Percentiles rank a stretch among this genome's conserved stretches.
phyloP scores from a whole-genome alignment of 306 rosid genomes.

The Erythrophleum fordii region DNA sequence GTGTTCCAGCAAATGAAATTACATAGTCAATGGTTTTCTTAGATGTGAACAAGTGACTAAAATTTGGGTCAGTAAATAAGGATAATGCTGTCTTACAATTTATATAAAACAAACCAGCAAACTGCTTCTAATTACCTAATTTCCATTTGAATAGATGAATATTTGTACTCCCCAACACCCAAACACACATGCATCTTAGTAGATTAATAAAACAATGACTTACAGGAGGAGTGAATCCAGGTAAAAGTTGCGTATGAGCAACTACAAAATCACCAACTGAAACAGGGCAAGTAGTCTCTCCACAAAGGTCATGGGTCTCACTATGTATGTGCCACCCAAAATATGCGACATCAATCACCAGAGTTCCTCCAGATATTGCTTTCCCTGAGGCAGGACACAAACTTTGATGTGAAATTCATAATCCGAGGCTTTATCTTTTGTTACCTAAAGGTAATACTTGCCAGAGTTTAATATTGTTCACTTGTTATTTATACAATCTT shows the following conservation, averaged over 20 bases:
- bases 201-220: slow-evolving; percentile 47
- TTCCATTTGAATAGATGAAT: background rate
- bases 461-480: background rate
- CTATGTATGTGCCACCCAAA: slow-evolving; percentile 81
- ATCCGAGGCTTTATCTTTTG: background rate
- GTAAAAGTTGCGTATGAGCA: slow-evolving; percentile 74
- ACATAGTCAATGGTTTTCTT: slow-evolving; percentile 8
- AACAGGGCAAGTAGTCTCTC: slow-evolving; percentile 85
- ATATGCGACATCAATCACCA: slow-evolving; percentile 77
- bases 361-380: slow-evolving; percentile 70
- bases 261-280: slow-evolving; percentile 75
- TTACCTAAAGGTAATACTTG: background rate
- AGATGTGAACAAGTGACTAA: background rate
- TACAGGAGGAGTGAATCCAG: slow-evolving; percentile 89
- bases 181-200: background rate
- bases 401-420: background rate
- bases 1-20: background rate
- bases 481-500: background rate
- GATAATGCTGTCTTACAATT: background rate
- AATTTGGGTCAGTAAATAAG: slow-evolving; percentile 1
- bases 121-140: slow-evolving; percentile 6
- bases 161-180: background rate
- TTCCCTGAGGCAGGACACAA: slow-evolving; percentile 51
- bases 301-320: slow-evolving; percentile 84
- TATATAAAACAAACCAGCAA: slow-evolving; percentile 14